Evolutionary conservation across 768 basidiomycete genomes (phyloP), one percentile per base, ranked within the genome.

Genomic region (Ramaria rubella): DNA sequence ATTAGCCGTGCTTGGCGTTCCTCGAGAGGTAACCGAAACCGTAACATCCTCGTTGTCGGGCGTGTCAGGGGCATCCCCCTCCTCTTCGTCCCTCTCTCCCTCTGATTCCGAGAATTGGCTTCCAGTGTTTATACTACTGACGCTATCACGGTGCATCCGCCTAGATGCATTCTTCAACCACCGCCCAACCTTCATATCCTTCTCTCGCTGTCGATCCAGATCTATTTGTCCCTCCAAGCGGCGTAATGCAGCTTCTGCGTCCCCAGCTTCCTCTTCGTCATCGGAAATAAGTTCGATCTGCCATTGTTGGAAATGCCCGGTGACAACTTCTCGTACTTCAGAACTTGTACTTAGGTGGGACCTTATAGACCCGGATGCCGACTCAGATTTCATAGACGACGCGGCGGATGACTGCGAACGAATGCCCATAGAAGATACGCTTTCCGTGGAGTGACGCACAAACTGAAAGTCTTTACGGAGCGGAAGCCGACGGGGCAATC

Each of bases 201-300:
- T 90, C 61, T 83, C 86, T 60, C 81, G 75, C 65, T 86, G 81
- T 64, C 80, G 78, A 58, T 82, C 74, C 0, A 79, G 79, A 67
- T 91, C 90, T 53, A 94, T 88, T 66, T 91, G 83, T 0, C 92
- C 94, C 68, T 95, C 92, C 36, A 96, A 77, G 12, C 87, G 75
- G 23, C 79, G 75, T 60, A 96, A 68, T 17, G 94, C 92, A 6
- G 83, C 87, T 30, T 92, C 90, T 17, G 89, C 86, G 62, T 89
- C 91, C 1, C 90, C 90, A 1, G 63, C 61, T 17, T 71, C 77
- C 57, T 85, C 90, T 23, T 78, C 87, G 4, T 90, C 83, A 53
- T 88, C 83, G 76, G 36, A 91, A 70, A 26, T 86, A 84, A 64
- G 59, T 87, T 87, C 70, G 89, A 74, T 54, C 62, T 91, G 90